Base-by-base conservation (phyloP, 495 filamentous ascomycete genomes). In the Penicillium ochrochloron region DNA sequence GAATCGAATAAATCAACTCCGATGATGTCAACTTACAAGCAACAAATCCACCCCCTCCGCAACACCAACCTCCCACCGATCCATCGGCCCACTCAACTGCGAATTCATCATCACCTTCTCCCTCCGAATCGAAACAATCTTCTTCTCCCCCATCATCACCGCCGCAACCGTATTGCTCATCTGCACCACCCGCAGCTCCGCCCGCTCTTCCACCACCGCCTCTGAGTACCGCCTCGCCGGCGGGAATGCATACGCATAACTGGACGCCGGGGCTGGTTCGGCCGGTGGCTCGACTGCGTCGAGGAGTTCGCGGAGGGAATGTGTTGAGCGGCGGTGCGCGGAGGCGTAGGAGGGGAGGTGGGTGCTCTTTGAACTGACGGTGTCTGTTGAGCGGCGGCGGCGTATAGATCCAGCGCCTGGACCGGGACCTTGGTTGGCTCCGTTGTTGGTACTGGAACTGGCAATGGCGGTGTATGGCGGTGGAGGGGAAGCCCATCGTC, bases 21-120 rank as follows among this genome's bases (percentile, higher is more conserved):
- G n/a, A 27, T 27, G 25, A n/a, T n/a, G 25, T 2, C 25, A 27
- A 71, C 70, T 65, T 41, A 73, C 71, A 57, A 73, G 46, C 23
- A 73, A 53, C 55, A 73, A 62, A 66, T 73, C 71, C 46, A 73
- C 71, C 1, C 71, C 69, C 54, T 73, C 69, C 0, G 64, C 64
- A 66, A 73, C 55, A 54, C 69, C 66, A 17, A 69, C 66, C 51
- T 73, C 69, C 71, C 71, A 73, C 58, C 57, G 59, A 39, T 62
- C 44, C 60, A 62, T 63, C 44, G 57, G 27, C 41, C 59, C 64
- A 11, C 59, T 59, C 35, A 59, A 33, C 33, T 51, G 46, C 50
- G 42, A 61, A 54, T 70, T 64, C 41, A 73, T 53, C 12, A 59
- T 57, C 11, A 48, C 44, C 61, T 67, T 62, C 29, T 62, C 62